These are phyloP conservation scores for Entamoeba moshkovskii DNA, from an alignment of 208 protist genomes.

Conservation along the genomic window DNA sequence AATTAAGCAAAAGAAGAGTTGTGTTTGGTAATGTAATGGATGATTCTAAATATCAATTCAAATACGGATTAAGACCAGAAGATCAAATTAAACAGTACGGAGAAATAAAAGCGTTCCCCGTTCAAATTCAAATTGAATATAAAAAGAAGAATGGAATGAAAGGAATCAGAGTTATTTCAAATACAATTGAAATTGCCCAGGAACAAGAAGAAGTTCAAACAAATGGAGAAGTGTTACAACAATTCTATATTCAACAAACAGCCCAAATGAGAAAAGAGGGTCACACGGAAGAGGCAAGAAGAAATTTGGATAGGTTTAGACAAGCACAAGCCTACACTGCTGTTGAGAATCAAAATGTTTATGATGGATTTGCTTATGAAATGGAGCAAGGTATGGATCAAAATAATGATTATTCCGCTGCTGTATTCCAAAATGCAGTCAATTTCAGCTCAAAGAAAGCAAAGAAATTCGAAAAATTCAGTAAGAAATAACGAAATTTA, in stretches of 20 bases:
- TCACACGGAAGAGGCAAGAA: not conserved
- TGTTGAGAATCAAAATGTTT: not conserved
- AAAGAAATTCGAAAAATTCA: not conserved
- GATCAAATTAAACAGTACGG: not conserved
- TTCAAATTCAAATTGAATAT: not conserved
- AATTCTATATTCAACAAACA: not conserved
- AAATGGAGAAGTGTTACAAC: not conserved
- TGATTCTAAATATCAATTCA: not conserved
- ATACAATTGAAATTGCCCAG: not conserved
- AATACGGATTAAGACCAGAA: not conserved
- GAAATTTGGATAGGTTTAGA: not conserved
- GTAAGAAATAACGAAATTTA: not conserved
- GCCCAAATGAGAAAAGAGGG: not conserved
- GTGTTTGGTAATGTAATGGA: not conserved
- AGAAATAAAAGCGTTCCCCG: not conserved
- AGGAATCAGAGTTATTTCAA: not conserved
- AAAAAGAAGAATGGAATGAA: not conserved
- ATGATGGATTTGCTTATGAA: not conserved
- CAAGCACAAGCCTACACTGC: not conserved
- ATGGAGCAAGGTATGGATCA: not conserved
- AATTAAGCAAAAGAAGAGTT: not conserved
- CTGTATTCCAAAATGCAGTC: not conserved
- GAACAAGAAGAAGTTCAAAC: not conserved
- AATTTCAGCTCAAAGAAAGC: not conserved
- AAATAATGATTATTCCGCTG: not conserved